Evolutionary conservation across 1,139 yeast species (phyloP), one percentile per base, ranked within the genome.

Genomic region (Lodderomyces orthopsilosis): DNA sequence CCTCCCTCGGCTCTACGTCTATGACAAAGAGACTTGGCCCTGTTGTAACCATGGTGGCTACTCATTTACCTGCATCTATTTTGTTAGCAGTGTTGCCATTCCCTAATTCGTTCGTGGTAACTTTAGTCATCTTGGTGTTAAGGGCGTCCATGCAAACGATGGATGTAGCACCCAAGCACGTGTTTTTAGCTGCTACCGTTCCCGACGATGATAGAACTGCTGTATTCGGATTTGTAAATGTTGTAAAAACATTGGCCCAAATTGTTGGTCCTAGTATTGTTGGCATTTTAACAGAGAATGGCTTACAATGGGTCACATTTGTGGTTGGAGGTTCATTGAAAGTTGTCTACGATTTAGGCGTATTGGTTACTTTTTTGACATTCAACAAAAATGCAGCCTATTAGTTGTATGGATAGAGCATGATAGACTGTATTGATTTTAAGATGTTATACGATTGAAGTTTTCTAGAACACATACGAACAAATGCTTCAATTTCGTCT

Each of bases 151-250:
- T 73, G 24, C 74, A 69, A 47, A 56, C 70, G 15, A 70, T 71
- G 77, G 77, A 71, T 47, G 68, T 66, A 38, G 73, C 75, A 2
- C 73, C 77, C 10, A 71, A 71, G 41, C 72, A 68, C 40, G 75
- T 71, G 2, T 69, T 70, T 43, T 55, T 70, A 32, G 71, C 74
- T 4, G 59, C 74, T 0, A 54, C 68, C 40, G 66, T 66, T 6
- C 63, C 68, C 1, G 65, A 66, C 38, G 54, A 58, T 35, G 68
- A 66, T 41, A 52, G 74, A 37, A 67, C 75, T 2, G 66, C 70
- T 0, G 72, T 68, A 2, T 61, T 71, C 44, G 70, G 70, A 2
- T 63, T 70, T 62, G 70, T 66, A 12, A 70, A 71, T 51, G 67
- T 70, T n/a, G 65, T 68, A 13, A 63, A 70, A 45, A 68, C 73